Percentiles rank a stretch among this genome's conserved stretches.
Conservation (phyloP, 176 grass and related monocot species). For the Carex littledalei region DNA sequence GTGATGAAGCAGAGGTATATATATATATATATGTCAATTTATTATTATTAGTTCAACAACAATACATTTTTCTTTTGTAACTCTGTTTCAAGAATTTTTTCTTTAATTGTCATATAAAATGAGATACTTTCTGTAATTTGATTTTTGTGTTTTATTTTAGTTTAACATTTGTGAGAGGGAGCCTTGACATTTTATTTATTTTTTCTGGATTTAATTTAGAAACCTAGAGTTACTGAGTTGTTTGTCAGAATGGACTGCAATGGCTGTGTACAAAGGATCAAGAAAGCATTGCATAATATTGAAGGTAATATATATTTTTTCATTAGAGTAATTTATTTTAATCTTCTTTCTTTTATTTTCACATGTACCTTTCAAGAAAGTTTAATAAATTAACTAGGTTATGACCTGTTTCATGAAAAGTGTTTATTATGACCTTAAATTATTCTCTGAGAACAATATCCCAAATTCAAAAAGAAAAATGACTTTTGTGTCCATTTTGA, state of each 20-base stretch:
- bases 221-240: constrained; percentile 37
- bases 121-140: not conserved
- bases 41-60: not conserved
- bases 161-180: not conserved
- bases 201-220: constrained; percentile 21
- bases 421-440: not conserved
- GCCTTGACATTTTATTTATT: not conserved
- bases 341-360: not conserved
- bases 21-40: not conserved
- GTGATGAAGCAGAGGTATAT: constrained; percentile 30
- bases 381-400: not conserved
- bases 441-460: no score
- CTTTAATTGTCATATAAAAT: not conserved
- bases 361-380: not conserved
- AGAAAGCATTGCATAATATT: constrained; percentile 32
- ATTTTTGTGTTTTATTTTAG: not conserved
- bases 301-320: constrained; percentile 25
- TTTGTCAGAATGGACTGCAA: constrained; percentile 52
- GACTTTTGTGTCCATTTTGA: not conserved
- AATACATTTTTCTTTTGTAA: not conserved
- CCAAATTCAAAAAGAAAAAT: not conserved
- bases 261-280: constrained; percentile 49
- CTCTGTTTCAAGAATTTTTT: not conserved
- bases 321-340: not conserved
- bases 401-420: not conserved